phyloP scores from a whole-genome alignment of 768 basidiomycete species.

The Lactifluus rugatus region DNA sequence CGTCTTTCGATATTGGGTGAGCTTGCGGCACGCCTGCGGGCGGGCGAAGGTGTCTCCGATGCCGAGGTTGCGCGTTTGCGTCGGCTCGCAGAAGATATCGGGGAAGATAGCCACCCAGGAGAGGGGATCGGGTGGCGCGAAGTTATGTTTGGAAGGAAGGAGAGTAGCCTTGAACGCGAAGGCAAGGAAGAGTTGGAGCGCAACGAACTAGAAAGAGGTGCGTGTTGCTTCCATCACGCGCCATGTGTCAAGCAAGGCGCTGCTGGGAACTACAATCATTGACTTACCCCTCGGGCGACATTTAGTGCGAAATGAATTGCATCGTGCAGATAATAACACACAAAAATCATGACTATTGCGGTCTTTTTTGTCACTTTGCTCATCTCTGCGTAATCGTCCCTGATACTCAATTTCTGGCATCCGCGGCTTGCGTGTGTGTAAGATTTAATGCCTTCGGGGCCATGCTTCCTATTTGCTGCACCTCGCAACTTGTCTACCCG shows the following conservation, averaged over 20 bases:
- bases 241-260: too few species aligned
- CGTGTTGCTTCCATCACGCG: background rate
- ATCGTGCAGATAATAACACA: background rate
- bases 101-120: slow-evolving; percentile 11
- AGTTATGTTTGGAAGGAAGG: slow-evolving; percentile 15
- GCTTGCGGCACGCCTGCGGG: slow-evolving; percentile 42
- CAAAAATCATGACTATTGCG: slow-evolving; percentile 1
- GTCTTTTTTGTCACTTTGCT: background rate
- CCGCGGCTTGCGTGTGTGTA: too few species aligned
- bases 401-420: too few species aligned
- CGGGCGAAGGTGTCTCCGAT: slow-evolving; percentile 35
- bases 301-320: slow-evolving; percentile 7
- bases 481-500: too few species aligned
- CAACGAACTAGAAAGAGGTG: slow-evolving; percentile 10
- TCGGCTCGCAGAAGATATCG: slow-evolving; percentile 37
- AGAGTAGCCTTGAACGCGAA: slow-evolving; percentile 11
- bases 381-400: background rate
- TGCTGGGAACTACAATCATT: too few species aligned
- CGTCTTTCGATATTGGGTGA: slow-evolving; percentile 56
- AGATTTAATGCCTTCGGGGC: too few species aligned
- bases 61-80: slow-evolving; percentile 47
- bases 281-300: background rate
- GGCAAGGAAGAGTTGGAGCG: slow-evolving; percentile 15
- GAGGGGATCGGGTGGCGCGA: slow-evolving; percentile 13
- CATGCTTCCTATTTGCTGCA: too few species aligned